phyloP scores from a whole-genome alignment of 2,329 filamentous ascomycete genomes.

The Stylonectria norvegica region DNA sequence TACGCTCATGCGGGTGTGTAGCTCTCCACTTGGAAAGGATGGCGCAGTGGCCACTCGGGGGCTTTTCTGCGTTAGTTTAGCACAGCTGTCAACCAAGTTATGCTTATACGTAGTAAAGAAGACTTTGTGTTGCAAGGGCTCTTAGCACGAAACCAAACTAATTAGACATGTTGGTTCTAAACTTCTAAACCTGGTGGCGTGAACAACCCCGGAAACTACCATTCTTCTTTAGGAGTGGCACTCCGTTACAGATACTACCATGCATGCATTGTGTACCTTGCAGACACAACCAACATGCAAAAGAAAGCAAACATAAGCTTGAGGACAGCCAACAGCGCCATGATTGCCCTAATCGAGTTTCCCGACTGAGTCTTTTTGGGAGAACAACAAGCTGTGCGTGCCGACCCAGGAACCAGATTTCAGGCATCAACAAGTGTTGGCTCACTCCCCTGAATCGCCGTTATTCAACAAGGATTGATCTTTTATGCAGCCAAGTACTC shows the following conservation, averaged over 20 bases:
- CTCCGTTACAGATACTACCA: background rate
- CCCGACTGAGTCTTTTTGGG: background rate
- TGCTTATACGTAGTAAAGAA: background rate
- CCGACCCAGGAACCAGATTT: background rate
- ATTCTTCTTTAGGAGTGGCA: background rate
- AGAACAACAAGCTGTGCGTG: background rate
- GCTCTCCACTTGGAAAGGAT: background rate
- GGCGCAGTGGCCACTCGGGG: background rate
- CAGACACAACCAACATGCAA: background rate
- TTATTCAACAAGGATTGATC: background rate
- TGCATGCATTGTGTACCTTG: background rate
- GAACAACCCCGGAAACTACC: background rate
- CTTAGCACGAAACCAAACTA: background rate
- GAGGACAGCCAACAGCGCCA: no score
- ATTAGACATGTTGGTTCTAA: background rate
- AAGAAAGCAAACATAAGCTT: no score
- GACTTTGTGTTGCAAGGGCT: background rate
- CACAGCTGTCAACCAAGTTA: background rate
- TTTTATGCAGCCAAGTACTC: background rate
- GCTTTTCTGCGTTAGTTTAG: background rate
- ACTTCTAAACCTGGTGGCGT: background rate
- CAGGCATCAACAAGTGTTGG: no score
- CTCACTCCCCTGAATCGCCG: background rate
- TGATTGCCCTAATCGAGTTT: background rate
- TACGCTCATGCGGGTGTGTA: background rate